Conservation (phyloP, 257 asterid genomes). For the Misopates orontium region DNA sequence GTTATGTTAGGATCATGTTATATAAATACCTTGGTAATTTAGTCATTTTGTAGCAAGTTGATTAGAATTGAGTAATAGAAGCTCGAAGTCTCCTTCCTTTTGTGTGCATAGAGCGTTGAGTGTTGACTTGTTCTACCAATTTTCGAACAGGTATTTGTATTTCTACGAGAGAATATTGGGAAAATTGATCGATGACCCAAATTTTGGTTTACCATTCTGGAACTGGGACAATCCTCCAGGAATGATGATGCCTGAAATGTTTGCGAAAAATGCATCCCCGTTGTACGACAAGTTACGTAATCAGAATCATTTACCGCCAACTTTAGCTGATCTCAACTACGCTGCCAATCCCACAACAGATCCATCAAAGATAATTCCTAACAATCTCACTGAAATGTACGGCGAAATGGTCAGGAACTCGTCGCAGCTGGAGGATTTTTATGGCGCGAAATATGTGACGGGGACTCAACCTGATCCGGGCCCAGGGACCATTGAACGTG, state of each 20-base stretch:
- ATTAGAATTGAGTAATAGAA: no score
- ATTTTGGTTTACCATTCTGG: slow-evolving; percentile 47
- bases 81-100: no score
- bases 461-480: slow-evolving; percentile 35
- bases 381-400: slow-evolving; percentile 39
- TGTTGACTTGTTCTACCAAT: no score
- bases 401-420: slow-evolving; percentile 42
- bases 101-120: no score
- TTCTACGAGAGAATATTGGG: slow-evolving; percentile 49
- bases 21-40: no score
- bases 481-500: slow-evolving; percentile 43
- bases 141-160: no score
- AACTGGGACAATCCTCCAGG: slow-evolving; percentile 53
- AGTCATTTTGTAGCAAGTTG: no score
- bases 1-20: no score
- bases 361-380: slow-evolving; percentile 28
- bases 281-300: slow-evolving; percentile 38
- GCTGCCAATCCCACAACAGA: slow-evolving; percentile 26
- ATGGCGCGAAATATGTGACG: slow-evolving; percentile 33
- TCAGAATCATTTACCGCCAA: slow-evolving; percentile 36
- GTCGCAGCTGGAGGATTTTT: slow-evolving; percentile 32
- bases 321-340: slow-evolving; percentile 33
- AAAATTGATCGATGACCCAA: slow-evolving; percentile 42
- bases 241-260: slow-evolving; percentile 30
- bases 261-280: slow-evolving; percentile 16